These are phyloP conservation scores for Geotrichum citri-aurantii DNA, from an alignment of 1,139 yeast species.

Conservation along the genomic window DNA sequence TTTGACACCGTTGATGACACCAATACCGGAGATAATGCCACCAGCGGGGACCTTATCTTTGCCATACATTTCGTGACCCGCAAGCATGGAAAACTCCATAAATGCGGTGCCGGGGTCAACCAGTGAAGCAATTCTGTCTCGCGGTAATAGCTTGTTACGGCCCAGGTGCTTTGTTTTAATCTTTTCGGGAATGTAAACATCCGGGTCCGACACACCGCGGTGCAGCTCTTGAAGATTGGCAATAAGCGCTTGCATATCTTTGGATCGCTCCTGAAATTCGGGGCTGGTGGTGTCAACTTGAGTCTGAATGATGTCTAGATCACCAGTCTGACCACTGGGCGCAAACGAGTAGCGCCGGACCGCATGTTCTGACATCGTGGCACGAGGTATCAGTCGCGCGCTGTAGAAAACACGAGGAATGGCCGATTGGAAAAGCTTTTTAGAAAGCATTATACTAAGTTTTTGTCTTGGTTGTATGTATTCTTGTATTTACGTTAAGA, in stretches of 20 bases:
- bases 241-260: slow-evolving; percentile 25
- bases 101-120: slow-evolving; percentile 35
- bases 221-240: slow-evolving; percentile 24
- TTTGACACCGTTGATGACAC: slow-evolving; percentile 33
- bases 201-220: slow-evolving; percentile 24
- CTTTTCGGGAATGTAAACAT: slow-evolving; percentile 30
- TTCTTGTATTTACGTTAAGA: not conserved
- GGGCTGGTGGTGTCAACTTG: slow-evolving; percentile 28
- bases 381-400: not conserved
- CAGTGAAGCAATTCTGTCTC: slow-evolving; percentile 33
- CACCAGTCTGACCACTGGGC: slow-evolving; percentile 18
- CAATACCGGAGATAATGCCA: slow-evolving; percentile 36
- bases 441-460: slow-evolving; percentile 1
- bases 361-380: not conserved
- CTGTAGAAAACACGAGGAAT: not conserved
- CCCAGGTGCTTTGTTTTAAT: slow-evolving; percentile 37
- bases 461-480: not conserved
- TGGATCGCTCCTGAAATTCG: slow-evolving; percentile 27
- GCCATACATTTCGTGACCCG: slow-evolving; percentile 33
- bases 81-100: slow-evolving; percentile 32
- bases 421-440: not conserved
- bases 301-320: slow-evolving; percentile 25
- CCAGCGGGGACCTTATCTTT: slow-evolving; percentile 35
- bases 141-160: slow-evolving; percentile 33
- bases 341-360: slow-evolving; percentile 19